Conservation (phyloP, 176 grass and related monocot genomes). For the Canna indica region DNA sequence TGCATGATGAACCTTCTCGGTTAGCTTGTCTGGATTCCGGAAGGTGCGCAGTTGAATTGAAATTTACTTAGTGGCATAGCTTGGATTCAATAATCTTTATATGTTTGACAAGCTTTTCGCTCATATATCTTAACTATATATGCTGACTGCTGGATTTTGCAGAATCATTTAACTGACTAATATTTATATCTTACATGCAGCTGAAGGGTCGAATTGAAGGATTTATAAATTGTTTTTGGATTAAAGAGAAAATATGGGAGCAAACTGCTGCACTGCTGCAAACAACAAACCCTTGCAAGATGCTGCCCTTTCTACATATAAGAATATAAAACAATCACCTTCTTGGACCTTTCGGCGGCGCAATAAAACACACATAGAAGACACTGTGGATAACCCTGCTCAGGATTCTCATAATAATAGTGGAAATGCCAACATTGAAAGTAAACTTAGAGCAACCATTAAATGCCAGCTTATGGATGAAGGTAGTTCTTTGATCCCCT, state of each 20-base stretch:
- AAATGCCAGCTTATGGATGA: conserved; percentile 13
- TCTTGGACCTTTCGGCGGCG: conserved; percentile 84
- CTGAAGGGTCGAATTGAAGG: background rate
- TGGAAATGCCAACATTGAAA: conserved; percentile 19
- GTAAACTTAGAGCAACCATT: conserved; percentile 21
- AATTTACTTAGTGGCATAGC: no score
- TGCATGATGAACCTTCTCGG: no score
- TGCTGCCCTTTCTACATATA: conserved; percentile 53
- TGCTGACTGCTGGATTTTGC: no score
- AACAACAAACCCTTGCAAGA: conserved; percentile 43
- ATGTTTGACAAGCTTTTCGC: no score
- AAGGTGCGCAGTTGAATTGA: no score
- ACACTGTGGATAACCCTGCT: conserved; percentile 44
- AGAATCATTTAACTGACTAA: no score
- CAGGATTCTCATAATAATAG: conserved; percentile 24
- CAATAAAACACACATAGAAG: conserved; percentile 83
- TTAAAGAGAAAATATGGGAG: conserved; percentile 44
- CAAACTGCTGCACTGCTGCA: conserved; percentile 71
- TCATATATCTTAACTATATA: no score
- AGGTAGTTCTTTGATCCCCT: background rate
- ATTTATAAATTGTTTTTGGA: background rate
- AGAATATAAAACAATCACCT: conserved; percentile 69
- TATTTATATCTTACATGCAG: background rate
- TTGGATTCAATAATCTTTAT: no score
- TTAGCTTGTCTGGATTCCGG: no score